These are phyloP conservation scores for Calocybe gambosa DNA, from an alignment of 1,284 basidiomycete species.

Conservation along the genomic window DNA sequence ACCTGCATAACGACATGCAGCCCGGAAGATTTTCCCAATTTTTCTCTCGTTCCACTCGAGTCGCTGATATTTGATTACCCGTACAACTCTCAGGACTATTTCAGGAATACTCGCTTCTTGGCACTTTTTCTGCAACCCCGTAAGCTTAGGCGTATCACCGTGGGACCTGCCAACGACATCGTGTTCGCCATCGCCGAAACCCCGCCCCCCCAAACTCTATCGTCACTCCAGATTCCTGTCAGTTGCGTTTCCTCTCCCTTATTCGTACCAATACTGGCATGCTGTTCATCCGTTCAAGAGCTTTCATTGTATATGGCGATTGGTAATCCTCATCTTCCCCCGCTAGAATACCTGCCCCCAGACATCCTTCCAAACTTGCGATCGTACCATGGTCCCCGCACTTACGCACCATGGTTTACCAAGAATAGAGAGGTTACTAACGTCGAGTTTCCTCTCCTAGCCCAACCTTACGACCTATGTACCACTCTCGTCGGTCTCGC, in stretches of 20 bases:
- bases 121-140: constrained; percentile 12
- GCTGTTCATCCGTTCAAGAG: constrained; percentile 10
- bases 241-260: constrained; percentile 14
- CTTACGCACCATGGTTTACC: constrained; percentile 15
- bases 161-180: constrained; percentile 14
- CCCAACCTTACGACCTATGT: constrained; percentile 11
- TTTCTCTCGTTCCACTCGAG: constrained; percentile 11
- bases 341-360: constrained; percentile 11
- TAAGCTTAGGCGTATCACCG: constrained; percentile 12
- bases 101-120: constrained; percentile 11
- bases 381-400: constrained; percentile 15
- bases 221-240: constrained; percentile 16
- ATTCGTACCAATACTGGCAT: constrained; percentile 9
- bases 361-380: constrained; percentile 16
- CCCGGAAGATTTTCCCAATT: constrained; percentile 12
- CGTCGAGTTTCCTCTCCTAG: constrained; percentile 12
- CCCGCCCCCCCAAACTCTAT: constrained; percentile 9
- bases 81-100: constrained; percentile 9
- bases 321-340: constrained; percentile 12
- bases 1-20: constrained; percentile 13
- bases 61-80: constrained; percentile 14
- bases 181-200: constrained; percentile 10
- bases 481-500: constrained; percentile 5
- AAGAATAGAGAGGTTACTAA: constrained; percentile 7
- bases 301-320: constrained; percentile 14